Conservation (phyloP, 495 filamentous ascomycete genomes). For the Chaetomium fimeti region DNA sequence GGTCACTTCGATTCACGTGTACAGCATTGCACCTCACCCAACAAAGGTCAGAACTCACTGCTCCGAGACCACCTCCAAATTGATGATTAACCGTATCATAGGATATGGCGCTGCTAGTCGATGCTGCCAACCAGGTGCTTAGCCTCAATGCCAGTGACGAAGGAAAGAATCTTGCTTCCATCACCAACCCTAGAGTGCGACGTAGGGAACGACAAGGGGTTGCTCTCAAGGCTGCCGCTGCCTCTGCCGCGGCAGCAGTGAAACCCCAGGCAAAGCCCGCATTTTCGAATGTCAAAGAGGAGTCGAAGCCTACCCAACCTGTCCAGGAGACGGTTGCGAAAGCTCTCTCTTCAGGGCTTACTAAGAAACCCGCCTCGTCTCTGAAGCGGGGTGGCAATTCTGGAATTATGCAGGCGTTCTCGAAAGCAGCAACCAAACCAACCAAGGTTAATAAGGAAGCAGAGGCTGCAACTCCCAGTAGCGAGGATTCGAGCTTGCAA, state of each 20-base stretch:
- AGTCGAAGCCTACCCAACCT: conserved; percentile 32
- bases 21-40: conserved; percentile 72
- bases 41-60: conserved; percentile 53
- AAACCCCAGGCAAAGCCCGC: conserved; percentile 27
- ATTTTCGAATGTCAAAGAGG: conserved; percentile 36
- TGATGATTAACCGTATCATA: conserved; percentile 22
- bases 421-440: conserved; percentile 69
- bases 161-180: conserved; percentile 31
- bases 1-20: conserved; percentile 77
- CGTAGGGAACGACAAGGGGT: conserved; percentile 40
- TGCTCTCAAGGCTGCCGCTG: conserved; percentile 26
- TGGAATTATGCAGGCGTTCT: conserved; percentile 79
- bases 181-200: conserved; percentile 41
- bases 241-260: conserved; percentile 19
- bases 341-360: conserved; percentile 30
- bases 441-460: conserved; percentile 42
- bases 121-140: conserved; percentile 64
- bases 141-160: conserved; percentile 26
- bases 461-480: conserved; percentile 45
- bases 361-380: conserved; percentile 45
- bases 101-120: conserved; percentile 72
- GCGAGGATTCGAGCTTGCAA: conserved; percentile 58
- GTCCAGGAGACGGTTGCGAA: conserved; percentile 29
- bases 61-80: not conserved
- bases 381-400: conserved; percentile 55